Base-by-base conservation (phyloP, 495 filamentous ascomycete species). In the Hapsidospora chrysogenum region DNA sequence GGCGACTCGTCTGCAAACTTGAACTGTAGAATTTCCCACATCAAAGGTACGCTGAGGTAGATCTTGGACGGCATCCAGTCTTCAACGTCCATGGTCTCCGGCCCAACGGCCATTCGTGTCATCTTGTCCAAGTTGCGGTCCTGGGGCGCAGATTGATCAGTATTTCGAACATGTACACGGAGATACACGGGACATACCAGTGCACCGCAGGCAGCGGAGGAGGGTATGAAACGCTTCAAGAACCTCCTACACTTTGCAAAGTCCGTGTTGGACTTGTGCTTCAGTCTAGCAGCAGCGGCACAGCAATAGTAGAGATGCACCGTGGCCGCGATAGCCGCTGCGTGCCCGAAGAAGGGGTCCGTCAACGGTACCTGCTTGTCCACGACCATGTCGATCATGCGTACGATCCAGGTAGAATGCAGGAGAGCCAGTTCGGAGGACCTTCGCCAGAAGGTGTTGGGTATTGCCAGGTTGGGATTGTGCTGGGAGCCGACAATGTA, bases 281-380 rank as follows among this genome's bases (percentile, higher is more conserved):
- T 64, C 6, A 64, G 41, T 13, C 60, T 38, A 2, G 58, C 48
- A 18, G 61, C 60, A 1, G 52, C 52, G 3, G 60, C 58, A 38
- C 58, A 64, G 35, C 58, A 61, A 31, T 57, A 64, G 30, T 64
- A 64, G 7, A 64, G 45, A 34, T 64, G 60, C 6, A 64, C 60
- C 0, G 55, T 62, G 5, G 60, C 60, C 0, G 60, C 60, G 31
- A 64, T 62, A 10, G 56, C 55, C 6, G 58, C 58, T 9, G 48
- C 47, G 25, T 64, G 58, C 14, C 55, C 58, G 27, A 64, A 58
- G 42, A 62, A 64, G 0, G 60, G 60, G 35, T 64, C 60, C 11
- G 58, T 54, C 2, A 64, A 41, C 23, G 52, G 50, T 37, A 64
- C 42, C 25, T 61, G 51, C 48, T 60, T 62, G 18, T 64, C 60